These are phyloP conservation scores for Entrophospora sp. DNA, from an alignment of 192 early-diverging fungal species.

Conservation along the genomic window DNA sequence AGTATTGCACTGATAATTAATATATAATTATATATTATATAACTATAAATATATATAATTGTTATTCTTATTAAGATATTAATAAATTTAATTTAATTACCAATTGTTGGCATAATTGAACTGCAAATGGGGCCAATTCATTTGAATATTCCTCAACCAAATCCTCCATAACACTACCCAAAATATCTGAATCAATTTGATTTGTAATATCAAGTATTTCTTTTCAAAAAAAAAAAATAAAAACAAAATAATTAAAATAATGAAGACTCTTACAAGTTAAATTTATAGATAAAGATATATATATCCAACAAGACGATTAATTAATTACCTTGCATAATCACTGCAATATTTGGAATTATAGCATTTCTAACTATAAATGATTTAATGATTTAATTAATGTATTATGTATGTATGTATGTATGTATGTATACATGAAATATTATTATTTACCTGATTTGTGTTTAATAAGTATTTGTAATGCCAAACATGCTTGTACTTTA, in stretches of 20 bases:
- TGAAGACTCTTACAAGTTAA: too few species aligned
- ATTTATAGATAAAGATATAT: too few species aligned
- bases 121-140: conserved; percentile 86
- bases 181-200: conserved; percentile 88
- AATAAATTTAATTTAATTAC: too few species aligned
- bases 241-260: conserved; percentile 1
- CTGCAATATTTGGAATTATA: conserved; percentile 67
- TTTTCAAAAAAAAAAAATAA: too few species aligned
- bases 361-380: conserved; percentile 53
- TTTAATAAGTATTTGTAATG: conserved; percentile 70
- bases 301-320: too few species aligned
- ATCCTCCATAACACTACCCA: conserved; percentile 79
- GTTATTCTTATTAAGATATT: too few species aligned
- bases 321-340: conserved; percentile 66
- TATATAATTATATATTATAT: too few species aligned
- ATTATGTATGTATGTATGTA: too few species aligned
- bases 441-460: conserved; percentile 46
- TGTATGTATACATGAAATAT: too few species aligned
- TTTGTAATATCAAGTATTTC: conserved; percentile 78
- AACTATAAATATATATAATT: too few species aligned
- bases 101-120: conserved; percentile 79
- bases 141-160: conserved; percentile 88
- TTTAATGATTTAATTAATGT: too few species aligned
- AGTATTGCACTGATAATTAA: conserved; percentile 54
- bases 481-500: conserved; percentile 76